These are phyloP conservation scores for Microthlaspi erraticum DNA, from an alignment of 345 rosid genomes.

Conservation along the genomic window DNA sequence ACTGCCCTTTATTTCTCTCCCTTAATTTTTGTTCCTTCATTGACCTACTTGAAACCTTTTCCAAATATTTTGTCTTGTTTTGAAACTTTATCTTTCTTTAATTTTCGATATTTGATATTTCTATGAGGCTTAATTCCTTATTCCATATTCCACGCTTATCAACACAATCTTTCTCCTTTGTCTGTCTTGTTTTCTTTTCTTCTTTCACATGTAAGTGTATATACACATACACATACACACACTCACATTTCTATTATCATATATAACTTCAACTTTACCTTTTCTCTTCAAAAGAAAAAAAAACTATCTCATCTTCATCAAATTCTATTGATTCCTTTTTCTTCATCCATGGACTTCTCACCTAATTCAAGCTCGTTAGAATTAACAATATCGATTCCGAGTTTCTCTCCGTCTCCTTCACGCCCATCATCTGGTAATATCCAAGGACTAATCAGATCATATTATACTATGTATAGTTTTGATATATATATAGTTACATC, in stretches of 20 bases:
- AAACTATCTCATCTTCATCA: conserved; percentile 38
- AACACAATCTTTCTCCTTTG: conserved; percentile 39
- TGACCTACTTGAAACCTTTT: conserved; percentile 33
- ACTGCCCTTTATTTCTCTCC: conserved; percentile 26
- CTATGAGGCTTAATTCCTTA: conserved; percentile 33
- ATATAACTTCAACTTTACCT: conserved; percentile 45
- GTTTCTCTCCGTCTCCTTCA: conserved; percentile 66
- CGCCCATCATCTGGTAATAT: conserved; percentile 53
- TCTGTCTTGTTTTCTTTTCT: conserved; percentile 25
- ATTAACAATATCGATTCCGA: conserved; percentile 78
- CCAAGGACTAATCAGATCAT: background rate
- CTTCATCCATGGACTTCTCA: conserved; percentile 42
- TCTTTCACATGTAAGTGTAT: conserved; percentile 36
- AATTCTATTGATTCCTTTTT: conserved; percentile 19
- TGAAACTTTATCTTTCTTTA: background rate
- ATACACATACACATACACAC: conserved; percentile 31
- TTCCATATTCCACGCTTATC: conserved; percentile 41
- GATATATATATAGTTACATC: background rate
- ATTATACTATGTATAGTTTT: conserved; percentile 9
- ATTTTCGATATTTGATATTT: conserved; percentile 5
- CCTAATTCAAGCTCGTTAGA: conserved; percentile 56
- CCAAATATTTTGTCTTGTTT: conserved; percentile 13
- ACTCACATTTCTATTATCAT: conserved; percentile 42
- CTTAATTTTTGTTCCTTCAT: conserved; percentile 26
- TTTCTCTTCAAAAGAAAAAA: conserved; percentile 31